A percentile compares a stretch with the other conserved stretches of the same genome.
These are phyloP conservation scores for Penicillium sp. DNA, from an alignment of 2,329 filamentous ascomycete species.

Conservation along the genomic window DNA sequence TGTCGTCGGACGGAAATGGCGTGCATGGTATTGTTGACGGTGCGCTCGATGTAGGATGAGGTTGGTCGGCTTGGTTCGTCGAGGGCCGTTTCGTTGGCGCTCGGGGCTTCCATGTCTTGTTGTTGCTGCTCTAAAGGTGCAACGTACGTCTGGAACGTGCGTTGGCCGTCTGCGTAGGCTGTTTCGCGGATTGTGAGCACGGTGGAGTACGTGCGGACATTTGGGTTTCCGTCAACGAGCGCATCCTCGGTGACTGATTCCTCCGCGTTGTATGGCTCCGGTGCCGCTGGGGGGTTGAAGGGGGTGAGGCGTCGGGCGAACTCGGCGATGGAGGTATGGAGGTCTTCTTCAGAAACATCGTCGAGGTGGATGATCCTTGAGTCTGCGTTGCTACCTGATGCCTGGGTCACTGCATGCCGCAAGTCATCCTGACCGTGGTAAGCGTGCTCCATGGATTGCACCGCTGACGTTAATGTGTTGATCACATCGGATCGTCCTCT, in stretches of 20 bases:
- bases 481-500: conserved; percentile 56
- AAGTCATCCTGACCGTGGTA: conserved; percentile 34
- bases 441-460: conserved; percentile 41
- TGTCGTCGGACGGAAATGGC: conserved; percentile 89
- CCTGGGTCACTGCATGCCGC: conserved; percentile 26
- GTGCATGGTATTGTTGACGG: conserved; percentile 62
- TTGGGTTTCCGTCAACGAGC: conserved; percentile 27
- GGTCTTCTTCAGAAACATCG: conserved; percentile 52
- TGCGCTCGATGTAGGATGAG: conserved; percentile 62
- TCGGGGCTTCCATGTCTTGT: conserved; percentile 35
- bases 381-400: conserved; percentile 20
- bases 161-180: conserved; percentile 47
- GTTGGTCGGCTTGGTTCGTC: conserved; percentile 53
- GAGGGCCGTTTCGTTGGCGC: conserved; percentile 36
- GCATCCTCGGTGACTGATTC: conserved; percentile 32
- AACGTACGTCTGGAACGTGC: conserved; percentile 50
- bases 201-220: conserved; percentile 44
- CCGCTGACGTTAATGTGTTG: conserved; percentile 56
- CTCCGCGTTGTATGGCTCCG: conserved; percentile 53
- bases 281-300: conserved; percentile 80
- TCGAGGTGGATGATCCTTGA: conserved; percentile 34
- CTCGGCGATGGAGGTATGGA: conserved; percentile 65
- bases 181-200: conserved; percentile 52
- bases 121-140: conserved; percentile 44
- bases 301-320: conserved; percentile 69